Evolutionary conservation across 805 yeast genomes (phyloP).

Genomic region (Cephaloascus albidus): DNA sequence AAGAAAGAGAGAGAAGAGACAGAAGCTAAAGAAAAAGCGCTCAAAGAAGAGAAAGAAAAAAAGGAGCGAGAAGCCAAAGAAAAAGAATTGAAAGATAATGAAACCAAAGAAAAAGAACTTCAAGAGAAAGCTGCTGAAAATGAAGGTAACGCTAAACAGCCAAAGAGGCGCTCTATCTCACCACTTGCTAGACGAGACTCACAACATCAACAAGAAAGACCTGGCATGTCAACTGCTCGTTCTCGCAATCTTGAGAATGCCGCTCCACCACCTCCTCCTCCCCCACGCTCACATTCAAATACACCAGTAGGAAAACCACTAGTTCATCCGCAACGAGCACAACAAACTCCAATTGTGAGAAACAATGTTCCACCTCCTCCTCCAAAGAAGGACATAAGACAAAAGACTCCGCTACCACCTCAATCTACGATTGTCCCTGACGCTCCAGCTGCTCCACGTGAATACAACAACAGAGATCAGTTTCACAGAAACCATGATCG

Average conservation of each 20-base stretch:
- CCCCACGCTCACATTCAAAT: background rate
- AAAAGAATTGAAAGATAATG: slow-evolving; percentile 6
- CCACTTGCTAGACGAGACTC: no score
- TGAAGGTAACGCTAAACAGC: no score
- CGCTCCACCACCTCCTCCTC: background rate
- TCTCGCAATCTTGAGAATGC: no score
- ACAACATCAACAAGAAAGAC: no score
- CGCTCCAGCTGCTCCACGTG: background rate
- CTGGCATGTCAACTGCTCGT: no score
- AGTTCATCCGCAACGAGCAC: background rate
- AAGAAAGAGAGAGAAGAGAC: background rate
- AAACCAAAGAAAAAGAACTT: no score
- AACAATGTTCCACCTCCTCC: background rate
- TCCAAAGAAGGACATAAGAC: background rate
- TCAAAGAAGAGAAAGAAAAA: slow-evolving; percentile 8
- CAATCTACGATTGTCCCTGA: background rate
- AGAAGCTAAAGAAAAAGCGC: slow-evolving; percentile 5
- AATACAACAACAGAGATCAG: background rate
- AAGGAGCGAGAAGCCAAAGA: slow-evolving; percentile 7
- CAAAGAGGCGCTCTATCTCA: no score
- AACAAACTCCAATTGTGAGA: background rate
- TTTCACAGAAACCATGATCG: background rate
- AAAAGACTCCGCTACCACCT: background rate
- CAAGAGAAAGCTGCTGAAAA: no score
- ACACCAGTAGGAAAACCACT: background rate